Conservation (phyloP, 352 stramenopile species). For the Thraustochytrium sp. region DNA sequence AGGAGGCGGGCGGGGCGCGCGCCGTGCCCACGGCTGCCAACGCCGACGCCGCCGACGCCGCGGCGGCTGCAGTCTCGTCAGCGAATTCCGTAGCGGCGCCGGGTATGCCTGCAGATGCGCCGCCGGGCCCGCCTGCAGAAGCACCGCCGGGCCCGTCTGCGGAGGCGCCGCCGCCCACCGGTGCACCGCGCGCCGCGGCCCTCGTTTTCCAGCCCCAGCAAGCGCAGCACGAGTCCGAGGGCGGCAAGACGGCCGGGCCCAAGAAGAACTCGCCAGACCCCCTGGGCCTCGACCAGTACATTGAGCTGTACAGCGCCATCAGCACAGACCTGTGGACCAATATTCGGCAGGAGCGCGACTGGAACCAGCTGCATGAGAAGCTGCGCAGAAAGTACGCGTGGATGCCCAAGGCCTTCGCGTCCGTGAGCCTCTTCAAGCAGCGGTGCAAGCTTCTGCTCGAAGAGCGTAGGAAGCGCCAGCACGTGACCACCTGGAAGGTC, state of each 20-base stretch:
- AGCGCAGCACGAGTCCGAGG: neutral
- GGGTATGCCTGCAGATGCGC: no score
- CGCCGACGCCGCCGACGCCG: no score
- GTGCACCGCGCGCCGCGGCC: neutral
- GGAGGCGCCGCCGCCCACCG: no score
- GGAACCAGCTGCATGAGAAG: slow-evolving; percentile 9
- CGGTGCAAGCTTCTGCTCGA: slow-evolving; percentile 5
- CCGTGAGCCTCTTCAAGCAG: slow-evolving; percentile 17
- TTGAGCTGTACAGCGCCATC: neutral
- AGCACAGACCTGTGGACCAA: neutral
- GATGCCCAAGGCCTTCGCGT: neutral
- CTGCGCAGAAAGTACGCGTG: neutral
- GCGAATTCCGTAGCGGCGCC: no score
- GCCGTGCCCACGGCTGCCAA: no score
- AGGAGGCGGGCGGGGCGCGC: no score
- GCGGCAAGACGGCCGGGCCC: neutral
- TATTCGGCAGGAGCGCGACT: slow-evolving; percentile 4
- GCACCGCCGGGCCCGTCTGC: no score
- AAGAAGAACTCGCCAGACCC: neutral
- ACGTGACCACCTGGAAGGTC: neutral
- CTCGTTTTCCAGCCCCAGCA: neutral
- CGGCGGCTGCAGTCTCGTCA: no score
- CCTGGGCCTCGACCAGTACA: neutral
- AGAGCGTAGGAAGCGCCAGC: neutral
- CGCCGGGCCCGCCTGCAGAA: no score